Percentiles rank a stretch among this genome's conserved stretches.
These are phyloP conservation scores for Neofusicoccum umdonicola DNA, from an alignment of 2,329 filamentous ascomycete species.

Conservation along the genomic window DNA sequence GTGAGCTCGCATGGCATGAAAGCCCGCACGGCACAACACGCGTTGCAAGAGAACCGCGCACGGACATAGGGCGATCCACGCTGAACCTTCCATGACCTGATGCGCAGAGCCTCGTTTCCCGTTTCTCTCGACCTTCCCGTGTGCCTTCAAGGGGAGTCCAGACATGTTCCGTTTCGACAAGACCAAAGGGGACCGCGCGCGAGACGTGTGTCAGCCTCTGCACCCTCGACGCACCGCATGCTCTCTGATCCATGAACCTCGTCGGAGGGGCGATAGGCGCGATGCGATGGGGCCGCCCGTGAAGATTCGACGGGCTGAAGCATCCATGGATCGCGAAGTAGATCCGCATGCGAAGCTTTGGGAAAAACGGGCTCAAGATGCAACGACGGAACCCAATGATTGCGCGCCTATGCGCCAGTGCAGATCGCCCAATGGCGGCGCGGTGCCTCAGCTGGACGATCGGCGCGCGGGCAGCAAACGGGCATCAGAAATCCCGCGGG, in stretches of 20 bases:
- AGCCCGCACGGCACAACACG: conserved; percentile 5
- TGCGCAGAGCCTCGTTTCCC: conserved; percentile 12
- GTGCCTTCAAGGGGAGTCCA: conserved; percentile 3
- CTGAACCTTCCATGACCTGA: conserved; percentile 12
- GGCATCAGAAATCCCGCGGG: conserved; percentile 6
- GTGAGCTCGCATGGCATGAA: conserved; percentile 10
- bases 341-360: conserved; percentile 13
- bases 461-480: conserved; percentile 6
- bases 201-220: conserved; percentile 9
- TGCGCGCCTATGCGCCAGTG: background rate
- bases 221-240: background rate
- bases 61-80: background rate
- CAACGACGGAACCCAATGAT: conserved; percentile 4
- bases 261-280: background rate
- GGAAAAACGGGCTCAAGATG: conserved; percentile 5
- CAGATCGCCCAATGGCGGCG: conserved; percentile 2
- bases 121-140: background rate
- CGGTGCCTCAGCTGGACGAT: background rate
- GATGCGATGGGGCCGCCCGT: background rate
- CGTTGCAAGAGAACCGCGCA: conserved; percentile 5
- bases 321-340: conserved; percentile 12
- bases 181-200: background rate
- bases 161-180: conserved; percentile 14
- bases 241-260: background rate
- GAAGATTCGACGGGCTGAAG: conserved; percentile 13